phyloP scores from a whole-genome alignment of 148 eudicot species.

The Arbutus unedo region DNA sequence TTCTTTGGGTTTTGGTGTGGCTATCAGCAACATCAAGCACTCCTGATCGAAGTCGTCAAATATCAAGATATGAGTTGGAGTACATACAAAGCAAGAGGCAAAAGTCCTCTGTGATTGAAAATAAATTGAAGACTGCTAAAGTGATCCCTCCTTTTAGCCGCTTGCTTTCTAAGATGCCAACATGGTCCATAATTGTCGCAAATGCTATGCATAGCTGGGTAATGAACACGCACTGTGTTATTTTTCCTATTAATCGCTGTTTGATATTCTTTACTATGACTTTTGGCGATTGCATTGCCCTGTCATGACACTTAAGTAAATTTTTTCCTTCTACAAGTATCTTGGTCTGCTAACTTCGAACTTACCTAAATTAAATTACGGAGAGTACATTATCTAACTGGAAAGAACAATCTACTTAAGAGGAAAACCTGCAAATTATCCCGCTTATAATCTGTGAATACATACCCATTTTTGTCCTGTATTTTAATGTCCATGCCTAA shows the following conservation, averaged over 20 bases:
- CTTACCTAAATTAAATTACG: background rate
- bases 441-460: slow-evolving; percentile 6
- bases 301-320: background rate
- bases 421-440: background rate
- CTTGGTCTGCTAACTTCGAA: background rate
- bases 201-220: slow-evolving; percentile 98
- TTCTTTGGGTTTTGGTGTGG: slow-evolving; percentile 95
- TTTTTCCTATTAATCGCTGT: background rate
- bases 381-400: too few species aligned
- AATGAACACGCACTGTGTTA: slow-evolving; percentile 16
- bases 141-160: slow-evolving; percentile 76
- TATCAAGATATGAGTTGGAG: slow-evolving; percentile 66
- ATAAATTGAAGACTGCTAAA: slow-evolving; percentile 30
- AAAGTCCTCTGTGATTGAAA: slow-evolving; percentile 29
- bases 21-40: slow-evolving; percentile 82
- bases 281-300: background rate
- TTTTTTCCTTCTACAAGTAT: background rate
- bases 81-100: slow-evolving; percentile 53
- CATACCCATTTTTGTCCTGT: background rate
- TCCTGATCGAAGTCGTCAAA: slow-evolving; percentile 73
- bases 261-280: background rate
- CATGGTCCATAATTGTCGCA: slow-evolving; percentile 90
- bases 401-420: background rate
- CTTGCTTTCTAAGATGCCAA: slow-evolving; percentile 73
- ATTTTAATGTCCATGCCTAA: background rate